Evolutionary conservation across 2,329 filamentous ascomycete genomes (phyloP).

Genomic region (Keithomyces neogunnii): DNA sequence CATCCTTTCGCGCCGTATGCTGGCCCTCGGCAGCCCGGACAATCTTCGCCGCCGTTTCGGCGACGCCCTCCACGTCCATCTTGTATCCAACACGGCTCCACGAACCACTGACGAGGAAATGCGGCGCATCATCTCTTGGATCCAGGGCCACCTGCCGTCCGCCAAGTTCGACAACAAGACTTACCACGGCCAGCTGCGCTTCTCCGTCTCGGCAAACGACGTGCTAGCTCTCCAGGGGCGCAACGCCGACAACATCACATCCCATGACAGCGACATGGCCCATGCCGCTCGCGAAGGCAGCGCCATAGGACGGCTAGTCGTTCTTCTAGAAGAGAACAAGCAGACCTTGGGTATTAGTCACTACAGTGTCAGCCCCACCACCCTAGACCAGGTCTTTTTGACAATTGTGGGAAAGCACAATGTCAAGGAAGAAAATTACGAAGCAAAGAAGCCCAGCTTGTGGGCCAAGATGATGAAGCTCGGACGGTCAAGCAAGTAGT

Average conservation of each 20-base stretch:
- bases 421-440: slow-evolving; percentile 63
- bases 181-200: slow-evolving; percentile 83
- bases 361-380: slow-evolving; percentile 80
- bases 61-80: slow-evolving; percentile 70
- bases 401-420: slow-evolving; percentile 75
- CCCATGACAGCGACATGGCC: slow-evolving; percentile 8
- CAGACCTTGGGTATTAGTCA: slow-evolving; percentile 65
- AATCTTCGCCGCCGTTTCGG: slow-evolving; percentile 67
- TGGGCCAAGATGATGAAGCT: slow-evolving; percentile 7
- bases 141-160: slow-evolving; percentile 49
- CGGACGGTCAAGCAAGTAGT: background rate
- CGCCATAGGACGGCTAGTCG: slow-evolving; percentile 62
- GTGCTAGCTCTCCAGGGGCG: slow-evolving; percentile 18
- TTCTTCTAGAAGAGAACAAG: slow-evolving; percentile 64
- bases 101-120: slow-evolving; percentile 64
- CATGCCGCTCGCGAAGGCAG: slow-evolving; percentile 26
- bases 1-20: slow-evolving; percentile 78
- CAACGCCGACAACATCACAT: background rate
- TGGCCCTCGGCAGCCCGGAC: slow-evolving; percentile 72
- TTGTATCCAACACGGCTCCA: slow-evolving; percentile 68
- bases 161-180: slow-evolving; percentile 64
- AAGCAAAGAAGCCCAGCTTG: slow-evolving; percentile 19
- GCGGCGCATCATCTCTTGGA: slow-evolving; percentile 56
- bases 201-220: slow-evolving; percentile 56
- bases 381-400: slow-evolving; percentile 85